Conservation (phyloP, 805 yeast species). For the Monosporozyma unispora region DNA sequence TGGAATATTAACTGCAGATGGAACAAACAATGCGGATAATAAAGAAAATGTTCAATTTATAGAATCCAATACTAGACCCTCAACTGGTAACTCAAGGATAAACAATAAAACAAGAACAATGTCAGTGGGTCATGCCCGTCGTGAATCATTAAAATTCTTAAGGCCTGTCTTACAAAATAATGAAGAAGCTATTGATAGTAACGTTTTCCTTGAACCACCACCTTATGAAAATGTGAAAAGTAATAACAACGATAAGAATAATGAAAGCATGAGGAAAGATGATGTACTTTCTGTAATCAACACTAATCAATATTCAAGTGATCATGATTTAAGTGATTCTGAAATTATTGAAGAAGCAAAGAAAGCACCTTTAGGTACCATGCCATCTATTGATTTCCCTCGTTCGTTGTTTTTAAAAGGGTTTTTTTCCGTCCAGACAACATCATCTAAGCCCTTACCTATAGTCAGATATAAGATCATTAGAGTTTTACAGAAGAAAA, state of each 20-base stretch:
- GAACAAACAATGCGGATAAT: background rate
- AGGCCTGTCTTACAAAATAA: conserved; percentile 21
- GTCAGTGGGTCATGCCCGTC: conserved; percentile 60
- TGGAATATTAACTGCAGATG: background rate
- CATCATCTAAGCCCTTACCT: conserved; percentile 85
- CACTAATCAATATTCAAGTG: background rate
- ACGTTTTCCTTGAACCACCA: conserved; percentile 18
- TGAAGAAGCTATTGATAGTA: conserved; percentile 13
- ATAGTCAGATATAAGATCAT: conserved; percentile 79
- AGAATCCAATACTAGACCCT: background rate
- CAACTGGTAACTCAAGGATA: background rate
- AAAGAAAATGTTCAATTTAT: background rate
- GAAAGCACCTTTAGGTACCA: conserved; percentile 58
- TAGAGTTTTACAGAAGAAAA: conserved; percentile 59
- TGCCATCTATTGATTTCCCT: conserved; percentile 93
- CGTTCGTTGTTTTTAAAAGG: conserved; percentile 85
- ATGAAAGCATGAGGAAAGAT: background rate
- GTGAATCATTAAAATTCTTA: conserved; percentile 39
- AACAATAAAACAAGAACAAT: conserved; percentile 45
- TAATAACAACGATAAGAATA: background rate
- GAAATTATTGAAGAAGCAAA: conserved; percentile 39
- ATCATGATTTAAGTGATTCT: conserved; percentile 32
- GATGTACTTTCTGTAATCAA: background rate
- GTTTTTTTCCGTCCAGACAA: conserved; percentile 87
- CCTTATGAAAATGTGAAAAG: conserved; percentile 30